These are phyloP conservation scores for Tolypocladium nubicola DNA, from an alignment of 2,329 filamentous ascomycete genomes.

Conservation along the genomic window DNA sequence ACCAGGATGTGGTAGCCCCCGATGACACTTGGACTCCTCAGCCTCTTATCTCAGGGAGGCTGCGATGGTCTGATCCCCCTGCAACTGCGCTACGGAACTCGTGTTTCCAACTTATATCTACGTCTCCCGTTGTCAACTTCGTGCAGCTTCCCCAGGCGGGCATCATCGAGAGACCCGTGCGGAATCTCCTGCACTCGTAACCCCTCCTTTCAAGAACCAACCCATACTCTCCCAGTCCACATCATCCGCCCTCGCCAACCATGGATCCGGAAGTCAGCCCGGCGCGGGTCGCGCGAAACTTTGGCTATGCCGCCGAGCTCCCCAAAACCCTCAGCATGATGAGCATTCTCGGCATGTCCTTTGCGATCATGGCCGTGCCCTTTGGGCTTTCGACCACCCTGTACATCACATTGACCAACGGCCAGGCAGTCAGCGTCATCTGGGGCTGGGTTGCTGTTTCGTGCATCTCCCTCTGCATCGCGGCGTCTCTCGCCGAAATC, in stretches of 20 bases:
- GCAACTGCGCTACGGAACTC: background rate
- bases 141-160: background rate
- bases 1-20: background rate
- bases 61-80: background rate
- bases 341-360: slow-evolving; percentile 36
- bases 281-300: background rate
- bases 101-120: background rate
- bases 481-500: slow-evolving; percentile 63
- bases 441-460: slow-evolving; percentile 58
- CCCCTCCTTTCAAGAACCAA: background rate
- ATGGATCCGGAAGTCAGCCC: background rate
- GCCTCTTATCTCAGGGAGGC: background rate
- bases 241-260: background rate
- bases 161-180: background rate
- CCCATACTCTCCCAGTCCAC: background rate
- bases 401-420: slow-evolving; percentile 51
- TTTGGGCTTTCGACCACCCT: slow-evolving; percentile 39
- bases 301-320: slow-evolving; percentile 40
- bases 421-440: slow-evolving; percentile 61
- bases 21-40: background rate
- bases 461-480: slow-evolving; percentile 61
- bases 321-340: slow-evolving; percentile 39
- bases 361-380: slow-evolving; percentile 40
- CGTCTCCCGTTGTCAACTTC: background rate
- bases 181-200: background rate